Percentiles rank a stretch among this genome's conserved stretches.
Evolutionary conservation across 495 filamentous ascomycete genomes (phyloP).

Genomic region (Aspergillus sparsus): DNA sequence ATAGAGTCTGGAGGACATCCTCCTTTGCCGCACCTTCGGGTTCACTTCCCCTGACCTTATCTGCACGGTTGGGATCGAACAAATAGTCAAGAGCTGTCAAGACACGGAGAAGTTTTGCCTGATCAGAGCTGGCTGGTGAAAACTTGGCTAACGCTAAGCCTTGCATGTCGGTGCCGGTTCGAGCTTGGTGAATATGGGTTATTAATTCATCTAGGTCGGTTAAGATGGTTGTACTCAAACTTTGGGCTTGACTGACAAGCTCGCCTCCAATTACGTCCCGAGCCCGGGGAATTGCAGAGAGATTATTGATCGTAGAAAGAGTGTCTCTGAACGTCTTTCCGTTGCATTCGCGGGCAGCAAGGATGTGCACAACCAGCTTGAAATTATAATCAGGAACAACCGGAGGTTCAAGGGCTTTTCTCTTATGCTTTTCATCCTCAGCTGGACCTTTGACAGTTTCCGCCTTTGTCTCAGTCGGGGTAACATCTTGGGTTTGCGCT

Average conservation of each 20-base stretch:
- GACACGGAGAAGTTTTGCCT: slow-evolving; percentile 91
- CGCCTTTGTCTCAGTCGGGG: slow-evolving; percentile 29
- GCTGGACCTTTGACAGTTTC: slow-evolving; percentile 43
- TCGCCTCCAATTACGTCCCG: slow-evolving; percentile 89
- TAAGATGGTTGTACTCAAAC: slow-evolving; percentile 79
- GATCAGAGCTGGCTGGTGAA: slow-evolving; percentile 91
- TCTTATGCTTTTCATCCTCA: slow-evolving; percentile 68
- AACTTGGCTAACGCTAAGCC: slow-evolving; percentile 93
- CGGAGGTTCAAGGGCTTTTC: slow-evolving; percentile 73
- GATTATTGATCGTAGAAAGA: slow-evolving; percentile 94
- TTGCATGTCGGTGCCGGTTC: slow-evolving; percentile 89
- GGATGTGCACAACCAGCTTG: slow-evolving; percentile 89
- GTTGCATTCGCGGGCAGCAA: slow-evolving; percentile 92
- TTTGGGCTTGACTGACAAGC: slow-evolving; percentile 80
- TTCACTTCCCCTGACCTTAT: slow-evolving; percentile 56
- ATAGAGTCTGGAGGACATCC: slow-evolving; percentile 81
- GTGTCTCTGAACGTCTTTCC: slow-evolving; percentile 97
- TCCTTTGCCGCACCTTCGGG: slow-evolving; percentile 59
- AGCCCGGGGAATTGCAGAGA: slow-evolving; percentile 88
- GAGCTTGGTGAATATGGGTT: slow-evolving; percentile 80
- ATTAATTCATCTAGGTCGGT: slow-evolving; percentile 84
- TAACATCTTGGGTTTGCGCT: slow-evolving; percentile 29
- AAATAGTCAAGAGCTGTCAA: slow-evolving; percentile 94
- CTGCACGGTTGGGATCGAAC: slow-evolving; percentile 71
- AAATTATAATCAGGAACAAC: slow-evolving; percentile 88